Percentiles rank a stretch among this genome's conserved stretches.
Evolutionary conservation across 2,329 filamentous ascomycete species (phyloP).

Genomic region (Botrytis pseudocinerea): DNA sequence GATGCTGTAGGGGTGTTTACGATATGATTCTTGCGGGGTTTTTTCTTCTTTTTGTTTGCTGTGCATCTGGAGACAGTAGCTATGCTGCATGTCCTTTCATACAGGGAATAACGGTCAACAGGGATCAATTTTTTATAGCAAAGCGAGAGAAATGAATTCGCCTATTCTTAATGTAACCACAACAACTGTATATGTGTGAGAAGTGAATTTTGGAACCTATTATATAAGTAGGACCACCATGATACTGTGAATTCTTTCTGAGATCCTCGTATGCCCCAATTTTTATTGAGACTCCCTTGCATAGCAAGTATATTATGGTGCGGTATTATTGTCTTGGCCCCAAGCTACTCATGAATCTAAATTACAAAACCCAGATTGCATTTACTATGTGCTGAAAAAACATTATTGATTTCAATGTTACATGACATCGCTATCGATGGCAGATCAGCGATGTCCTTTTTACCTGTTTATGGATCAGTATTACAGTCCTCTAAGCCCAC

Average conservation of each 20-base stretch:
- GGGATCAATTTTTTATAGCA: neutral
- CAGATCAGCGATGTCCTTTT: neutral
- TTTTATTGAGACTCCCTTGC: no score
- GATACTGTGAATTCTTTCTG: neutral
- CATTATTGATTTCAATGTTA: no score
- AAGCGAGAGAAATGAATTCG: neutral
- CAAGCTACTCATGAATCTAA: no score
- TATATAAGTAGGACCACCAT: neutral
- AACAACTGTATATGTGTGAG: neutral
- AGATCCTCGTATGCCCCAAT: no score
- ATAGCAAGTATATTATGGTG: no score
- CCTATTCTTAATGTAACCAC: neutral
- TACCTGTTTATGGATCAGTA: neutral
- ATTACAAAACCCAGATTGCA: no score
- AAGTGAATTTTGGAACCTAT: neutral
- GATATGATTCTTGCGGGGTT: neutral
- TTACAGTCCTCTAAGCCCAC: neutral
- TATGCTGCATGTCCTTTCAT: no score
- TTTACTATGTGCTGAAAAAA: no score
- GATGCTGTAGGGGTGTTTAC: neutral
- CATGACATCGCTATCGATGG: neutral
- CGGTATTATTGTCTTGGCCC: no score
- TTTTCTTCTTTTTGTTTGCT: neutral
- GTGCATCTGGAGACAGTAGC: neutral
- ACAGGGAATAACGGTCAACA: neutral